phyloP scores from a whole-genome alignment of 176 grass and related monocot genomes.

The Hyparrhenia diplandra region DNA sequence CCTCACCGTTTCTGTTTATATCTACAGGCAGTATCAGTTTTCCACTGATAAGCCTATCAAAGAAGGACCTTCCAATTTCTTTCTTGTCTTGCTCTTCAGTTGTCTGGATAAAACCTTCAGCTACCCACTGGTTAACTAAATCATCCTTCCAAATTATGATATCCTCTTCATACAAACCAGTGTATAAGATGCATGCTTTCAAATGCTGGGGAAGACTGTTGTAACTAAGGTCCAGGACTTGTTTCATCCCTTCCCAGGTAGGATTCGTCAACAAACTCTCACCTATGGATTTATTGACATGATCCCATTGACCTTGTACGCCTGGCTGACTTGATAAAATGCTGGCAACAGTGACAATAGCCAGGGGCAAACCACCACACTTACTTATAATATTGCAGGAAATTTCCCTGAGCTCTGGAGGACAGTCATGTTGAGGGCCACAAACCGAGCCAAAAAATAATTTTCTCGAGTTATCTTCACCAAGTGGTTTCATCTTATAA shows the following conservation, averaged over 20 bases:
- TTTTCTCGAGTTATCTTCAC: constrained; percentile 9
- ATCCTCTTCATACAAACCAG: constrained; percentile 19
- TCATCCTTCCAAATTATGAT: constrained; percentile 20
- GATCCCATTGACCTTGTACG: not conserved
- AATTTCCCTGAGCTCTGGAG: constrained; percentile 3
- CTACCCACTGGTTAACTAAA: constrained; percentile 19
- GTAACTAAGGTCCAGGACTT: constrained; percentile 11
- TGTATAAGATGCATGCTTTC: constrained; percentile 25
- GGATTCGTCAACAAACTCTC: not conserved
- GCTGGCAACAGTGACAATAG: not conserved
- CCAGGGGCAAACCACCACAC: constrained; percentile 28
- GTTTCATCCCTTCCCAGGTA: constrained; percentile 18
- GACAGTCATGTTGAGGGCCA: constrained; percentile 1
- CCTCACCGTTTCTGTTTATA: not conserved
- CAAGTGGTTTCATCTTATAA: constrained; percentile 7
- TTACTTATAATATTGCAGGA: not conserved
- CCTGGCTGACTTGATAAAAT: not conserved
- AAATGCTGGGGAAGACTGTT: constrained; percentile 22
- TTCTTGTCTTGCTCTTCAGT: not conserved
- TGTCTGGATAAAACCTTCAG: constrained; percentile 17
- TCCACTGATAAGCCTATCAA: constrained; percentile 9
- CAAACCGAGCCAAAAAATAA: constrained; percentile 7
- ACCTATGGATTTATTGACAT: constrained; percentile 17
- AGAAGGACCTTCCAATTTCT: not conserved
- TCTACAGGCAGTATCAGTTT: constrained; percentile 17